Evolutionary conservation across 2,329 filamentous ascomycete genomes (phyloP), one percentile per base, ranked within the genome.

Genomic region (Microcyclosporella mali): DNA sequence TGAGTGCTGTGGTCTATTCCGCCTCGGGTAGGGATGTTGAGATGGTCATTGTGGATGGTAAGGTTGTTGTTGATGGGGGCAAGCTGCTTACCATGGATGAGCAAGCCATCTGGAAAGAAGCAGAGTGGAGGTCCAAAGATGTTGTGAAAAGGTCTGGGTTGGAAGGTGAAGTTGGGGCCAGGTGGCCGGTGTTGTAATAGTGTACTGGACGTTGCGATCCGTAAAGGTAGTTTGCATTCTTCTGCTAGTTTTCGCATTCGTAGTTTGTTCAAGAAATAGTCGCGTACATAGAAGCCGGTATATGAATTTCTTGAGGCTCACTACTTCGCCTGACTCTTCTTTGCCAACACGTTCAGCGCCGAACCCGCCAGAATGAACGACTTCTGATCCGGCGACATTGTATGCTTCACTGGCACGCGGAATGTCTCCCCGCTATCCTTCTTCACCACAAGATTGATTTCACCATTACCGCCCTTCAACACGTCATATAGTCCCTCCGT

Each of bases 361-460:
- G 88, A 95, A 2, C 92, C 92, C 0, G 92, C 92, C 38, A 98
- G 72, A 52, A 98, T 87, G 62, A 97, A 98, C 1, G 77, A 81
- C 48, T 86, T 86, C 73, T 98, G 92, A 64, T 95, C 92, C 69
- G 83, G 78, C 62, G 81, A 94, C 49, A 98, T 75, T 10, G 86
- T 87, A 64, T 95, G 90, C 69, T 81, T 86, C n/a, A 88, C 88
- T 36, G 79, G 77, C 46, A 98, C 77, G 30, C 77, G 63, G 37
- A 85, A 65, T 64, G 79, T 77, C 62, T 84, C 78, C 1, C 52
- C 57, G 7, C 85, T 85, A 21, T 61, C 59, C 51, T 57, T 56
- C 58, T 63, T 70, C 15, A 73, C 56, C 3, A 69, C 51, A n/a
- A 97, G 68, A 49, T 73, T 73, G 2, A 95, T 83, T 10, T 84